Conservation (phyloP, 352 stramenopile species). For the Globisporangium rhizosaccharum region DNA sequence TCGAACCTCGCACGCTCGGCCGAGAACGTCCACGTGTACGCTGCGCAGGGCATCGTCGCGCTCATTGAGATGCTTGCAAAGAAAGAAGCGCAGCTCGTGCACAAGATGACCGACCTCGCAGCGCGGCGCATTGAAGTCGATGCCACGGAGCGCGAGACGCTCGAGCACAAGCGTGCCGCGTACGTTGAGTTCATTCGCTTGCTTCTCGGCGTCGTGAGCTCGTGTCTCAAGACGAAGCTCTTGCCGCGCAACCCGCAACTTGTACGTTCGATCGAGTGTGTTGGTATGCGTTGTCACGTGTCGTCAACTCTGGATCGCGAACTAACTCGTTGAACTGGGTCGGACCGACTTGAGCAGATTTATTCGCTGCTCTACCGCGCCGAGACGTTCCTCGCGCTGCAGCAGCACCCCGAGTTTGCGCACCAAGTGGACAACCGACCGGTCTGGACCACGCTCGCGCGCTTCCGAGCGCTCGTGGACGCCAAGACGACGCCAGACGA, state of each 20-base stretch:
- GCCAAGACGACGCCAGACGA: conserved; percentile 48
- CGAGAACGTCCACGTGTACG: conserved; percentile 69
- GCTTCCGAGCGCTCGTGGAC: conserved; percentile 58
- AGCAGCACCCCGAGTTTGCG: conserved; percentile 53
- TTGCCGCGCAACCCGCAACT: conserved; percentile 76
- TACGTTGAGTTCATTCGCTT: conserved; percentile 80
- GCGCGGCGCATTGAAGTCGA: conserved; percentile 1
- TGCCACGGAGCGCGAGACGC: conserved; percentile 33
- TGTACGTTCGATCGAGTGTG: conserved; percentile 19
- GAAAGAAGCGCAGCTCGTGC: conserved; percentile 58
- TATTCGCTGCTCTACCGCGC: conserved; percentile 76
- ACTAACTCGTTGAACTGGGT: not conserved
- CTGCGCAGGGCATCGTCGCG: conserved; percentile 60
- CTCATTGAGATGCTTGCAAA: conserved; percentile 73
- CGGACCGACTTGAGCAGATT: conserved; percentile 32
- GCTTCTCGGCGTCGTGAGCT: conserved; percentile 57
- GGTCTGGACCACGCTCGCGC: conserved; percentile 58
- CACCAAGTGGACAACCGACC: conserved; percentile 54
- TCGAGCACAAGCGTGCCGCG: conserved; percentile 47
- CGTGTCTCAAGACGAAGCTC: conserved; percentile 56
- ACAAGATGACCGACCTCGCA: conserved; percentile 34
- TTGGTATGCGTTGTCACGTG: not conserved
- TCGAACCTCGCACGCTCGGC: conserved; percentile 71
- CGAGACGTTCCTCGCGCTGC: conserved; percentile 47
- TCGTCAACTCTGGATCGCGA: not conserved